Conservation (phyloP, 1,139 yeast genomes). For the Williopsis jadinii region DNA sequence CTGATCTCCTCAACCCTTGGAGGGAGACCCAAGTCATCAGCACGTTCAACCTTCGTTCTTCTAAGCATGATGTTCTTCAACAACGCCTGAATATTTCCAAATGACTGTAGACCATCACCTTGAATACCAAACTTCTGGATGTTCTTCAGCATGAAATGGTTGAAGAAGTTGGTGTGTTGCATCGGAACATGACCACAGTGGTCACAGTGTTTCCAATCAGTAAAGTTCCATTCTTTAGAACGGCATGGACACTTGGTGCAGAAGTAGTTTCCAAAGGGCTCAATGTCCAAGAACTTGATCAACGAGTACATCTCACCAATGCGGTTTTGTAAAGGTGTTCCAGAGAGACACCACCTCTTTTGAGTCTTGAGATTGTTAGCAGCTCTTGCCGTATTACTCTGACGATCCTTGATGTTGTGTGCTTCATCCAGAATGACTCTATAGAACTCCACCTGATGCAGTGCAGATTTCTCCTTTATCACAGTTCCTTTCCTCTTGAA, state of each 20-base stretch:
- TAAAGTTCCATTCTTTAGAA: slow-evolving; percentile 75
- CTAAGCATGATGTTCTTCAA: slow-evolving; percentile 80
- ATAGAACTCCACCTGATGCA: slow-evolving; percentile 73
- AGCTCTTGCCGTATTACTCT: slow-evolving; percentile 88
- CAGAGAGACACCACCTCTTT: slow-evolving; percentile 86
- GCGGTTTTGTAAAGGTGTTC: slow-evolving; percentile 93
- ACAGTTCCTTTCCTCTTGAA: slow-evolving; percentile 63
- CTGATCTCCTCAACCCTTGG: slow-evolving; percentile 89
- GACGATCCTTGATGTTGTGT: slow-evolving; percentile 91
- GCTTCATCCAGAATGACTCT: slow-evolving; percentile 96
- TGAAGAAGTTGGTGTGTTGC: slow-evolving; percentile 92
- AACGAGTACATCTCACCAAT: slow-evolving; percentile 94
- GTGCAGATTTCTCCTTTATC: slow-evolving; percentile 67
- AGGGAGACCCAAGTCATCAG: slow-evolving; percentile 95
- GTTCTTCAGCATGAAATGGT: slow-evolving; percentile 88
- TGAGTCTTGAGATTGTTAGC: slow-evolving; percentile 66
- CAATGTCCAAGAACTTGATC: slow-evolving; percentile 72
- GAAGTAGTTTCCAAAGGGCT: slow-evolving; percentile 83
- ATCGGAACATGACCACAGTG: slow-evolving; percentile 85
- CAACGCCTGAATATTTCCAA: slow-evolving; percentile 65
- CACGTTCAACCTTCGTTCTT: slow-evolving; percentile 90
- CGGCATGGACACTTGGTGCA: slow-evolving; percentile 88
- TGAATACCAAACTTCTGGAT: slow-evolving; percentile 78
- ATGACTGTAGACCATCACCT: slow-evolving; percentile 75
- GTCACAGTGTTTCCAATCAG: slow-evolving; percentile 79